Evolutionary conservation across 352 stramenopile species (phyloP).

Genomic region (Phytophthora europaea): DNA sequence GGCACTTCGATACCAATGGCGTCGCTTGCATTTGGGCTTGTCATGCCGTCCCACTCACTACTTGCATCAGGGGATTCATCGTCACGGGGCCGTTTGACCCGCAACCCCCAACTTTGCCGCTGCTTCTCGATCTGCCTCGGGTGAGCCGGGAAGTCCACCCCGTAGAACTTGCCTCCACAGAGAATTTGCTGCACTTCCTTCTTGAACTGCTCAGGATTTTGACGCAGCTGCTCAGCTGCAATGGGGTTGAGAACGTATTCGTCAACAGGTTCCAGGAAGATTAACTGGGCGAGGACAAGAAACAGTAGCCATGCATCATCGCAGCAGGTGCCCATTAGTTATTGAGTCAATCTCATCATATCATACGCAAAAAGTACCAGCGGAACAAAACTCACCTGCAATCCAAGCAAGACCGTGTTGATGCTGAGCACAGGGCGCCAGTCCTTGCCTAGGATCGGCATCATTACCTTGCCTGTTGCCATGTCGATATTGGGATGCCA

Average conservation of each 20-base stretch:
- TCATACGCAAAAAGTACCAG: neutral
- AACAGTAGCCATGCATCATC: neutral
- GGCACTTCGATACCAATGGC: slow-evolving; percentile 33
- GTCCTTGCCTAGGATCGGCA: slow-evolving; percentile 86
- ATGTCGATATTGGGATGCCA: slow-evolving; percentile 91
- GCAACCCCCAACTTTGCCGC: slow-evolving; percentile 56
- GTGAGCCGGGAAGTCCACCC: slow-evolving; percentile 70
- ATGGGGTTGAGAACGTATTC: slow-evolving; percentile 71
- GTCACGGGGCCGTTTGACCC: slow-evolving; percentile 63
- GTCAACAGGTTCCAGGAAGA: slow-evolving; percentile 82
- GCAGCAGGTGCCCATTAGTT: neutral
- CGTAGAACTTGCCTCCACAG: slow-evolving; percentile 67
- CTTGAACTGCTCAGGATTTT: slow-evolving; percentile 58
- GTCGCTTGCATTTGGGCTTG: slow-evolving; percentile 32
- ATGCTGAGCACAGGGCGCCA: slow-evolving; percentile 89
- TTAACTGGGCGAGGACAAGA: slow-evolving; percentile 50
- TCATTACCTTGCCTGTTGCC: slow-evolving; percentile 84
- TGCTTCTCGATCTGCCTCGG: slow-evolving; percentile 67
- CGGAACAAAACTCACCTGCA: slow-evolving; percentile 59
- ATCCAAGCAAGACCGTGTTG: slow-evolving; percentile 85
- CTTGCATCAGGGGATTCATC: slow-evolving; percentile 37
- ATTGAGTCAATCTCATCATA: neutral
- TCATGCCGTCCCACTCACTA: slow-evolving; percentile 47
- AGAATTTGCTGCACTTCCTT: slow-evolving; percentile 73
- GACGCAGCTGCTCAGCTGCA: slow-evolving; percentile 66